Evolutionary conservation across 768 basidiomycete genomes (phyloP).

Genomic region (Phlebiopsis gigantea): DNA sequence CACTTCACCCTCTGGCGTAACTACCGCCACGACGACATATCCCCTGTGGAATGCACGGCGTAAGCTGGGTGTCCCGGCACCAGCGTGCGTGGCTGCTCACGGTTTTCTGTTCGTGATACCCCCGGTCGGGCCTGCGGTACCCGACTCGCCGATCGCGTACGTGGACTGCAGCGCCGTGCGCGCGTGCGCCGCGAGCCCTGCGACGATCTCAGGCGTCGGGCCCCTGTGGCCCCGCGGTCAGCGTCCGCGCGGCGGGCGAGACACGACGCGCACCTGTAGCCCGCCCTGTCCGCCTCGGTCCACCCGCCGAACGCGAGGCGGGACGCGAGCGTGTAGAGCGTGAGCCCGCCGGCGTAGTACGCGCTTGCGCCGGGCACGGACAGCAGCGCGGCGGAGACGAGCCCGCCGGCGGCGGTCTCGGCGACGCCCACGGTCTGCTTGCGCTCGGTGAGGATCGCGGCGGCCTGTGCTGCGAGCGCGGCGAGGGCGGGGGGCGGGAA

Average conservation of each 20-base stretch:
- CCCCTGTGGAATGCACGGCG: background rate
- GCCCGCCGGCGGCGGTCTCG: background rate
- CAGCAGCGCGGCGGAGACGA: constrained; percentile 3
- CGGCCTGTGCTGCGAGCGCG: background rate
- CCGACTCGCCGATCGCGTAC: constrained; percentile 1
- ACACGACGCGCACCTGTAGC: background rate
- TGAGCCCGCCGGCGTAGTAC: constrained; percentile 3
- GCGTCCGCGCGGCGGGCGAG: background rate
- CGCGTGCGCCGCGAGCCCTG: background rate
- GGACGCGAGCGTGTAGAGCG: constrained; percentile 1
- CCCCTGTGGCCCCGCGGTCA: background rate
- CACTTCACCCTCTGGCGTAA: background rate
- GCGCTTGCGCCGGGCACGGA: background rate
- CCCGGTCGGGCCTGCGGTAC: background rate
- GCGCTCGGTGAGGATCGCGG: background rate
- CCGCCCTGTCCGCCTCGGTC: background rate
- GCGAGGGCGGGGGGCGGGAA: background rate
- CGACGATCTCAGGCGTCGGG: constrained; percentile 2
- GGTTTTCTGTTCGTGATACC: background rate
- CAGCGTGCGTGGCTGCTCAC: background rate
- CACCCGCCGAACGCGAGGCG: constrained; percentile 1
- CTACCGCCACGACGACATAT: background rate
- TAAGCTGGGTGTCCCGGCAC: background rate
- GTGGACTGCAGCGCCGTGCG: background rate
- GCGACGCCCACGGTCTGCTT: background rate